phyloP scores from a whole-genome alignment of 176 grass and related monocot genomes.

The Dendrocalamus sinicus region DNA sequence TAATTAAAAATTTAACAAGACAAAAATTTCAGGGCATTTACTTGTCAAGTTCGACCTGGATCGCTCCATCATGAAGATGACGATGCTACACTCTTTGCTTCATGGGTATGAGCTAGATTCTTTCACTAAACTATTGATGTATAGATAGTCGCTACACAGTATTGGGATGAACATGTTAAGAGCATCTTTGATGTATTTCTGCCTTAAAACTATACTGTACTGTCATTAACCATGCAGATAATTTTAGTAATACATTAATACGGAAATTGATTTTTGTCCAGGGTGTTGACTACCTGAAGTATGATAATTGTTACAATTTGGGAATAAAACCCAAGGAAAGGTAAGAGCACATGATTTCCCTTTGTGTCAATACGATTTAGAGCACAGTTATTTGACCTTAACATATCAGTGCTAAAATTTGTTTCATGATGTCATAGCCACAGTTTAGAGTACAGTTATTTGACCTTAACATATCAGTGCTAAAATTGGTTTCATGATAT shows the following conservation, averaged over 20 bases:
- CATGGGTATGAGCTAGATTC: conserved; percentile 70
- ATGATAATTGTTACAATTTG: too few relatives aligned
- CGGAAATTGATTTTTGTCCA: too few relatives aligned
- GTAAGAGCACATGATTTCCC: conserved; percentile 41
- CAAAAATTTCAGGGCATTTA: conserved; percentile 70
- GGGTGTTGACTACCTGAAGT: too few relatives aligned
- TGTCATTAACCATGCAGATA: conserved; percentile 13
- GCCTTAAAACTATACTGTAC: conserved; percentile 17
- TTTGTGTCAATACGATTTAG: neutral
- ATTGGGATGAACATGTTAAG: neutral
- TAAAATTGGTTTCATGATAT: conserved; percentile 34
- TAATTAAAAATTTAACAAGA: conserved; percentile 24
- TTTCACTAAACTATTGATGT: conserved; percentile 3
- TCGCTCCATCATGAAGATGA: conserved; percentile 78
- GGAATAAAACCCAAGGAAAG: conserved; percentile 73
- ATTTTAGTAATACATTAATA: conserved; percentile 11
- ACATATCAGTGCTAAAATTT: conserved; percentile 1
- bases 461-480: neutral
- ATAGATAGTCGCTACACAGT: too few relatives aligned
- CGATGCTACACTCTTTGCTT: conserved; percentile 84
- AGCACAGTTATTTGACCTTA: conserved; percentile 11
- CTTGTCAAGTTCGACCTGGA: conserved; percentile 96
- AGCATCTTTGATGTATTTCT: neutral
- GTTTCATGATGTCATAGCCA: conserved; percentile 8
- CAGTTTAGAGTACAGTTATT: conserved; percentile 10